Percentiles rank a stretch among this genome's conserved stretches.
phyloP scores from a whole-genome alignment of 2,329 filamentous ascomycete genomes.

The Cercospora berteroae region DNA sequence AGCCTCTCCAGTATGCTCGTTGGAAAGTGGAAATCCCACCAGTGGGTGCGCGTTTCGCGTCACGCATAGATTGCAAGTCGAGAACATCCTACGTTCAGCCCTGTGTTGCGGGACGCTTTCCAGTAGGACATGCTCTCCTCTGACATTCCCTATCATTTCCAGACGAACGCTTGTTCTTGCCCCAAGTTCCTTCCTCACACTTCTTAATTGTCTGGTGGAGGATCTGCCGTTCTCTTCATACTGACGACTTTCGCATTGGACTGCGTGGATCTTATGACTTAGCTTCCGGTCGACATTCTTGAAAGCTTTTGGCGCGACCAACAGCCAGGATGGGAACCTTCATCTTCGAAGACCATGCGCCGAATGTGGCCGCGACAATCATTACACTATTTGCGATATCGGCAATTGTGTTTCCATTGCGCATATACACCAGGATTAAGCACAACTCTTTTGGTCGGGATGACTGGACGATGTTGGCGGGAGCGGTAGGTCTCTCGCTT shows the following conservation, averaged over 20 bases:
- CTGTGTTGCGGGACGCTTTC: neutral
- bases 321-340: slow-evolving; percentile 6
- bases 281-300: neutral
- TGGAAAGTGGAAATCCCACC: neutral
- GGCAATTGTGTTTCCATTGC: slow-evolving; percentile 23
- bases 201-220: neutral
- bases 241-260: neutral
- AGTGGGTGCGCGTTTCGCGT: neutral
- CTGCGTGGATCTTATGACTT: neutral
- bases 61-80: slow-evolving; percentile 6
- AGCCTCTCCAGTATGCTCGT: neutral
- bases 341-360: slow-evolving; percentile 26
- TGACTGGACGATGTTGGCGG: slow-evolving; percentile 34
- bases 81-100: slow-evolving; percentile 2
- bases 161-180: slow-evolving; percentile 5
- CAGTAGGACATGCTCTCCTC: neutral
- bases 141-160: neutral
- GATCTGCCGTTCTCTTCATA: neutral
- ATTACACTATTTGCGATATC: slow-evolving; percentile 21
- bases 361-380: slow-evolving; percentile 27
- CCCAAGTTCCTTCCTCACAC: neutral
- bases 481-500: slow-evolving; percentile 17
- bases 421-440: slow-evolving; percentile 27
- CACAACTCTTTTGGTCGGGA: slow-evolving; percentile 33
- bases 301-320: neutral